Conservation (phyloP, 139 green algal species). For the Eudorina sp. region DNA sequence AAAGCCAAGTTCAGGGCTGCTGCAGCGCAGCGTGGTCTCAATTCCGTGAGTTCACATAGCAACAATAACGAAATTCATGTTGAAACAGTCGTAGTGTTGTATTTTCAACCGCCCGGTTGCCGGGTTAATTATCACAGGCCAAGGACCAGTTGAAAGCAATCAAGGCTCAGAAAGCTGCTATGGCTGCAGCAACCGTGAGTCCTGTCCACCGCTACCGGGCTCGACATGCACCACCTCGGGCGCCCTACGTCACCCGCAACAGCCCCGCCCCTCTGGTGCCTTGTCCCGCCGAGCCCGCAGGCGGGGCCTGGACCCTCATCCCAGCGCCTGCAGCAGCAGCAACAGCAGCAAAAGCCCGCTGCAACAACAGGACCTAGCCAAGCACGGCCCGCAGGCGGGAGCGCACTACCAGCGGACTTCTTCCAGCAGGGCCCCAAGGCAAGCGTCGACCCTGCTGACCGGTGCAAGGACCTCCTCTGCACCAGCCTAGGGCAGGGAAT, state of each 20-base stretch:
- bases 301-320: constrained; percentile 10
- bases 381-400: neutral
- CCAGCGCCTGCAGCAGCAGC: constrained; percentile 23
- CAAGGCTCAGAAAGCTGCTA: constrained; percentile 25
- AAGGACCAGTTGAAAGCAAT: constrained; percentile 44
- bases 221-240: neutral
- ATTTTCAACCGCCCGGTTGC: neutral
- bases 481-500: too few species aligned
- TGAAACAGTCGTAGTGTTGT: too few species aligned
- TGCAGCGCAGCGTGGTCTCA: constrained; percentile 10
- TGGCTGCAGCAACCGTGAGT: constrained; percentile 30
- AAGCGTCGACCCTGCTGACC: neutral
- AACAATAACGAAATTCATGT: too few species aligned
- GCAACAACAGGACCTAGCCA: neutral
- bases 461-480: too few species aligned
- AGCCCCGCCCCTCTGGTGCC: too few species aligned
- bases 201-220: neutral
- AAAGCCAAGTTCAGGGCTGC: constrained; percentile 44
- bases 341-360: neutral
- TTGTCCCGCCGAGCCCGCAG: neutral
- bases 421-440: constrained; percentile 39
- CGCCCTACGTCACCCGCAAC: neutral
- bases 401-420: constrained; percentile 56
- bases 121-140: neutral
- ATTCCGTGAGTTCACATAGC: neutral